Evolutionary conservation across 257 asterid genomes (phyloP), one percentile per base, ranked within the genome.

Genomic region (Thymus mandschuricus): DNA sequence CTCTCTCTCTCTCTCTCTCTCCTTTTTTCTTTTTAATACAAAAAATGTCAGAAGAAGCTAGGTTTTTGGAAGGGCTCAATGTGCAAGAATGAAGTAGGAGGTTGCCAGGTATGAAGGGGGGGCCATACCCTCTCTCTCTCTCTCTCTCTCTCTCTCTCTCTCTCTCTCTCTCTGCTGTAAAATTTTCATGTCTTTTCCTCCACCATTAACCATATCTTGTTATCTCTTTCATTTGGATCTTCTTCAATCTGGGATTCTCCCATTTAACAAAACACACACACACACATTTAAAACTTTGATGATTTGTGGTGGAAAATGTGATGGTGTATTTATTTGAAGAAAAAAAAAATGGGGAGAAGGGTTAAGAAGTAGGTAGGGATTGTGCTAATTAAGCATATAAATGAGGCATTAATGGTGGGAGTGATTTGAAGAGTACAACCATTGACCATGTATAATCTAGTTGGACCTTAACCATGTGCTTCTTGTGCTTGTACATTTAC

Each of bases 11-110:
- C 21, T 21, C 21, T 21, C 21, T 21, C 21, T 21, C 21, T 21
- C 21, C 21, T 21, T 21, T 21, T 21, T 21, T 21, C 21, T 21
- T 21, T 21, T 21, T 21, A 21, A 21, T 21, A 21, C 21, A 21
- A 21, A 21, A 21, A 21, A 21, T 21, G 21, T 21, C 21, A 21
- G 21, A 21, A 51, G 73, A 44, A 57, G 3, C 21, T 61, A 60
- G 70, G 79, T 45, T 68, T 38, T 68, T 60, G 75, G 54, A 64
- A 54, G 74, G 75, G 61, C 70, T 62, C 55, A 31, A 15, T 41
- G 69, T 35, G 67, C 34, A 54, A 63, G 49, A 12, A 33, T 10
- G 49, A 54, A 61, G 3, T 13, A 2, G 15, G 35, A 48, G 34
- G 62, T 48, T 60, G 48, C 21, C 21, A 21, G 21, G 21, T 21